Conservation (phyloP, 495 filamentous ascomycete genomes). For the Margaritispora aquatica region DNA sequence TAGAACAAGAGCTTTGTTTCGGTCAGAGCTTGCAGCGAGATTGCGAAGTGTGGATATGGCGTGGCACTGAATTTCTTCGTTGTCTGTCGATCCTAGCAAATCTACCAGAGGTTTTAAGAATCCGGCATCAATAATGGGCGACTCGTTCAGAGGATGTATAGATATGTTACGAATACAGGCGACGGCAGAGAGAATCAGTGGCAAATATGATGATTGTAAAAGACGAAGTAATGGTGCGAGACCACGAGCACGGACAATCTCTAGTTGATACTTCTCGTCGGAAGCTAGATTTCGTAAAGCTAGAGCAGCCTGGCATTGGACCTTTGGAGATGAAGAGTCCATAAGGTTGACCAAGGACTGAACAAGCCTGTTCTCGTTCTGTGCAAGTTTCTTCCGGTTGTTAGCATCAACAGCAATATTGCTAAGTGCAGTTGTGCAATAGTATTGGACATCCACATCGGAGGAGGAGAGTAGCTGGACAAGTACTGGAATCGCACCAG, state of each 20-base stretch:
- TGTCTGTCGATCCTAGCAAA: slow-evolving; percentile 88
- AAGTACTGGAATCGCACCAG: slow-evolving; percentile 91
- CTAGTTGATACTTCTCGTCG: slow-evolving; percentile 97
- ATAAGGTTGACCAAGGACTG: slow-evolving; percentile 92
- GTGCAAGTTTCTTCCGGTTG: slow-evolving; percentile 84
- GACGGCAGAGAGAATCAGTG: slow-evolving; percentile 92
- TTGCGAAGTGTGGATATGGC: slow-evolving; percentile 96
- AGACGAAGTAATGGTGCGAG: slow-evolving; percentile 79
- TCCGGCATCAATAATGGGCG: slow-evolving; percentile 97
- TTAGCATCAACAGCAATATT: slow-evolving; percentile 94
- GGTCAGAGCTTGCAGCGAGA: slow-evolving; percentile 90
- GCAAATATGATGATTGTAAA: slow-evolving; percentile 89
- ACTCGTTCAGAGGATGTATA: slow-evolving; percentile 97
- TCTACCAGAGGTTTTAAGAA: slow-evolving; percentile 93
- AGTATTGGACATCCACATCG: slow-evolving; percentile 98
- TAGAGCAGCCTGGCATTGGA: slow-evolving; percentile 94
- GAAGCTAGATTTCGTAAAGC: slow-evolving; percentile 93
- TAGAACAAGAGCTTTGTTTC: slow-evolving; percentile 92
- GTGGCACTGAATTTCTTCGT: slow-evolving; percentile 98
- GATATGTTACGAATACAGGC: slow-evolving; percentile 98
- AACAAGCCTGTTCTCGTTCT: slow-evolving; percentile 82
- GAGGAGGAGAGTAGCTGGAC: slow-evolving; percentile 86
- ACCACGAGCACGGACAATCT: slow-evolving; percentile 86
- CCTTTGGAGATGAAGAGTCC: slow-evolving; percentile 95
- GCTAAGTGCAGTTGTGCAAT: slow-evolving; percentile 96